Evolutionary conservation across 257 asterid species (phyloP).

Genomic region (Datura wrightii): DNA sequence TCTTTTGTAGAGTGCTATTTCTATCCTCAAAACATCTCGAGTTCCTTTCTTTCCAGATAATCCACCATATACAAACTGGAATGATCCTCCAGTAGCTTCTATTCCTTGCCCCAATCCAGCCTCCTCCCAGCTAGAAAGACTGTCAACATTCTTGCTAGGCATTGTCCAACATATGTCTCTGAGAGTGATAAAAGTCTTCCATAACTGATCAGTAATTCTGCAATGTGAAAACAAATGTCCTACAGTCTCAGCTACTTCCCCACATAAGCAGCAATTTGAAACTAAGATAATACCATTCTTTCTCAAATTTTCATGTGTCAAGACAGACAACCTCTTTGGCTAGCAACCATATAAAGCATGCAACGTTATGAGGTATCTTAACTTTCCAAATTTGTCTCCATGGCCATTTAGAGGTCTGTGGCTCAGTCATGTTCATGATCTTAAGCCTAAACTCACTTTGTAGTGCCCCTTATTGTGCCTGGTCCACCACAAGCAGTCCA

Average conservation of each 20-base stretch:
- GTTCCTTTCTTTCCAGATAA: no score
- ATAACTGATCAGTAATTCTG: background rate
- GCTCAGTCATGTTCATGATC: background rate
- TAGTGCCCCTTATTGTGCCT: background rate
- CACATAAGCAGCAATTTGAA: background rate
- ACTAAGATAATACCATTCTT: background rate
- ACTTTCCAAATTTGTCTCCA: background rate
- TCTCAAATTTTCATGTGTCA: background rate
- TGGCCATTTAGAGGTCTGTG: background rate
- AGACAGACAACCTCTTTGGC: background rate
- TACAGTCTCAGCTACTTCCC: background rate
- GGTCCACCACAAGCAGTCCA: background rate
- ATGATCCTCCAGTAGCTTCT: background rate
- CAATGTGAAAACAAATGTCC: background rate
- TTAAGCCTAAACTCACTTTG: background rate
- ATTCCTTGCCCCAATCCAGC: constrained; percentile 2
- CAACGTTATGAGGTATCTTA: background rate
- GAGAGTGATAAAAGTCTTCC: no score
- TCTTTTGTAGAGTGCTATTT: background rate
- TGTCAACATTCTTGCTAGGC: background rate
- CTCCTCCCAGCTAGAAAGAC: background rate
- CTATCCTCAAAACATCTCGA: background rate
- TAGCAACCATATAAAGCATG: no score
- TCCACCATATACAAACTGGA: background rate
- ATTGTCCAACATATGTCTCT: no score